Evolutionary conservation across 306 rosid species (phyloP), one percentile per base, ranked within the genome.

Genomic region (Vicia sativa): DNA sequence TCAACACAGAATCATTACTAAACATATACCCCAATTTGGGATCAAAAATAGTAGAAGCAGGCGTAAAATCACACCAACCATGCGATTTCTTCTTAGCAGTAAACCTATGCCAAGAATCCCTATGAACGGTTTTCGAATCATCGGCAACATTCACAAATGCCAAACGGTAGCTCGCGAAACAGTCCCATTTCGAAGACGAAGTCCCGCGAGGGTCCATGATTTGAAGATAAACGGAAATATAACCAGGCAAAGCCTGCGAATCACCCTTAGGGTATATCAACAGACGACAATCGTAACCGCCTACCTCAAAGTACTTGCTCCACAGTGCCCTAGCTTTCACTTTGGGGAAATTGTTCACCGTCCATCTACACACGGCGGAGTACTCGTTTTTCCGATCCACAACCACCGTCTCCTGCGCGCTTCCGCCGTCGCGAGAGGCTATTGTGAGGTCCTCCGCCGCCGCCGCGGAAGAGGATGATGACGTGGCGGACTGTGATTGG

Each of bases 191-290:
- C 0, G 96, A 88, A 4, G 97, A 93, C 0, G 96, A 85, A 5
- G 92, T 81, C n/a, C 99, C 97, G 62, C 99, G 89, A 70, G 97
- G 99, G 90, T 95, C 99, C 91, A 95, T 89, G 95, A 95, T 95
- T 95, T 95, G 97, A 4, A 95, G 99, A 75, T 95, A 95, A 68
- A 95, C 46, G 1, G 99, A 95, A 81, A 95, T 88, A 79, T 95
- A 95, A 1, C 97, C 97, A 0, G 97, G 99, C 6, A 95, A 67
- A 11, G 99, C 97, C 78, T 95, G 99, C 0, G 96, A 80, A 78
- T 95, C 99, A 4, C 99, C 99, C 63, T 90, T 95, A 7, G 99
- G 99, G 82, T 95, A 90, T 68, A 95, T 84, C 72, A 95, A 73
- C 37, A 95, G 77, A 8, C 99, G 91, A 64, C 96, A 95, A 87